Evolutionary conservation across 2,329 filamentous ascomycete genomes (phyloP), one percentile per base, ranked within the genome.

Genomic region (Myriosclerotinia duriaeana): DNA sequence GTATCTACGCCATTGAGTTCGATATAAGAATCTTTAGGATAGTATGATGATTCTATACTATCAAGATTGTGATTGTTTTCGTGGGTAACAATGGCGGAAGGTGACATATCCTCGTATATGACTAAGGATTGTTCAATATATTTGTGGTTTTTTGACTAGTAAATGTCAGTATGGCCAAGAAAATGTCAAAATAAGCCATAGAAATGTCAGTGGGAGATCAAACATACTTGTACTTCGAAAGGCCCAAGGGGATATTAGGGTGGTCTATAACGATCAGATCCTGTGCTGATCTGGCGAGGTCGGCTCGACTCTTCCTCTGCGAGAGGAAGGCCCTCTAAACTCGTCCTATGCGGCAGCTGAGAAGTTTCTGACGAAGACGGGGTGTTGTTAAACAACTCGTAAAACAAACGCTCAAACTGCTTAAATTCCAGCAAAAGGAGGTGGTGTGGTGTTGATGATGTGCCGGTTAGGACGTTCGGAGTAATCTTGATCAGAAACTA

Each of bases 321-420:
- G 84, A 95, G 94, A 97, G 93, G 94, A 98, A 98, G 94, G 96
- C 93, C 90, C 91, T 89, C 86, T 87, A 87, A 89, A 89, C 87
- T 87, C 89, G 90, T 96, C 91, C 92, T 98, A 99, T 99, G 94
- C 95, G 95, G 95, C 95, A 98, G 94, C 92, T 96, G 90, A 86
- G 83, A 81, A 80, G 82, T 81, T 81, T 85, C 80, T 79, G 85
- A 85, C 79, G 84, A 85, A 79, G 79, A 77, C 74, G 82, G 82
- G 78, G 75, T 79, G 78, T 82, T 78, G 78, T 82, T 78, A 76
- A 78, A 78, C 75, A 79, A 78, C 74, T 78, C 78, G 78, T 85
- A 80, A 78, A 84, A 76, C 74, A 80, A 76, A 74, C 79, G 78
- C 76, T 83, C 79, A 80, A 81, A 77, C 69, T 79, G 76, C 76